Conservation (phyloP, 2,329 filamentous ascomycete species). For the Xylariaceae sp. region DNA sequence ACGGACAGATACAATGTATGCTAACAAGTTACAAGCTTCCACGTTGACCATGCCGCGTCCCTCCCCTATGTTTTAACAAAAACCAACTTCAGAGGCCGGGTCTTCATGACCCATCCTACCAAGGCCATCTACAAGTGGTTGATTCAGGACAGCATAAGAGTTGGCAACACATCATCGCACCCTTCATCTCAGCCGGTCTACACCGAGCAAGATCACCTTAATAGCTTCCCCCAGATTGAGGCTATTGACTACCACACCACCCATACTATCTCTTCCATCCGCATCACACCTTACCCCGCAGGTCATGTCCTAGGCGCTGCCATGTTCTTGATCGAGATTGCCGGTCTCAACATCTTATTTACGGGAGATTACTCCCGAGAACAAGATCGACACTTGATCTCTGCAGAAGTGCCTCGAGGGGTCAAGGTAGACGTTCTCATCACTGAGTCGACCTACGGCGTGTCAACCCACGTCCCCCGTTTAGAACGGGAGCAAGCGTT, state of each 20-base stretch:
- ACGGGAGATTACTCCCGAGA: slow-evolving; percentile 97
- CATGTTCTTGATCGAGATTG: slow-evolving; percentile 98
- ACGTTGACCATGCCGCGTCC: slow-evolving; percentile 98
- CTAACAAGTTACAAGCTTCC: slow-evolving; percentile 63
- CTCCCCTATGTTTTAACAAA: slow-evolving; percentile 95
- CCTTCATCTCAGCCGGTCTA: slow-evolving; percentile 72
- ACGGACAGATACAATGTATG: slow-evolving; percentile 14
- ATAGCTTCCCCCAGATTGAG: slow-evolving; percentile 90
- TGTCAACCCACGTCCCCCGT: slow-evolving; percentile 86
- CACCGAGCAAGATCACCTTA: slow-evolving; percentile 90
- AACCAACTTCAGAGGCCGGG: slow-evolving; percentile 92
- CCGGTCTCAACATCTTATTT: slow-evolving; percentile 92
- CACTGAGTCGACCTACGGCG: slow-evolving; percentile 95
- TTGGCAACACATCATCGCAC: slow-evolving; percentile 65
- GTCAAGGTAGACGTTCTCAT: slow-evolving; percentile 95
- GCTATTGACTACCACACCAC: slow-evolving; percentile 98
- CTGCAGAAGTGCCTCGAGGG: slow-evolving; percentile 80
- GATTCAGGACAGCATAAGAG: slow-evolving; percentile 92
- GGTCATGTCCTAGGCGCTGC: slow-evolving; percentile 97
- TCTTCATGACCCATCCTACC: slow-evolving; percentile 99
- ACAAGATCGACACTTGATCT: slow-evolving; percentile 91
- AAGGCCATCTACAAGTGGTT: slow-evolving; percentile 99
- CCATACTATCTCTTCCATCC: slow-evolving; percentile 92
- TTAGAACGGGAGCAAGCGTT: slow-evolving; percentile 86
- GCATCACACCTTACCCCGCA: slow-evolving; percentile 93